phyloP scores from a whole-genome alignment of 306 rosid genomes.

The Medicago ruthenica region DNA sequence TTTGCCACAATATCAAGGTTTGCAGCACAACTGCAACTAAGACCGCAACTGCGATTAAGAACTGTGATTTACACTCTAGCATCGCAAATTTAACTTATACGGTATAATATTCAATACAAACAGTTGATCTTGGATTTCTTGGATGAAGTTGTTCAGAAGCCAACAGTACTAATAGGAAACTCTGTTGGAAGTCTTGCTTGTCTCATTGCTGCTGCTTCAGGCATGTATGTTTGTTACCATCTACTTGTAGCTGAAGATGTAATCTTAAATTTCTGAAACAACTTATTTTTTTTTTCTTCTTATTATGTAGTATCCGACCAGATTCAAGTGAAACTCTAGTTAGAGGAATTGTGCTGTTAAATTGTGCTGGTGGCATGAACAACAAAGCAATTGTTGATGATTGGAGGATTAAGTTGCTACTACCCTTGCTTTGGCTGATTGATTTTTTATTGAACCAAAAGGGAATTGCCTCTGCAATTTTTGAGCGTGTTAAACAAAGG shows the following conservation, averaged over 20 bases:
- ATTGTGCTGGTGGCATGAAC: conserved; percentile 97
- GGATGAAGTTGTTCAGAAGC: conserved; percentile 73
- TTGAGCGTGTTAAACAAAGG: conserved; percentile 84
- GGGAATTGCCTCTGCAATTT: conserved; percentile 73
- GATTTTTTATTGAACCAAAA: conserved; percentile 78
- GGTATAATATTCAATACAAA: conserved; percentile 25
- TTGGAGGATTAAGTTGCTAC: conserved; percentile 87
- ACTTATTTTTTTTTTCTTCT: conserved; percentile 32
- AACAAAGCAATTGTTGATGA: conserved; percentile 93
- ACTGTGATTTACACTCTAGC: not conserved
- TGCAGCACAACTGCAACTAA: not conserved
- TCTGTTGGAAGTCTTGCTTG: conserved; percentile 98
- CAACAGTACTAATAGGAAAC: conserved; percentile 87
- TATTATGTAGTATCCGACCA: conserved; percentile 48
- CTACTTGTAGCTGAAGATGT: no score
- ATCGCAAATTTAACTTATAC: conserved; percentile 13
- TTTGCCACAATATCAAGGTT: not conserved
- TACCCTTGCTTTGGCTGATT: conserved; percentile 79
- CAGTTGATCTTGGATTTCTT: conserved; percentile 90
- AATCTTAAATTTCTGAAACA: not conserved
- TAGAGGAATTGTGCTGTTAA: conserved; percentile 77
- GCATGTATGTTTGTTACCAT: conserved; percentile 45
- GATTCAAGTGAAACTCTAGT: conserved; percentile 70
- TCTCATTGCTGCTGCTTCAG: conserved; percentile 89
- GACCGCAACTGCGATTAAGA: not conserved